Evolutionary conservation across 768 basidiomycete genomes (phyloP), one percentile per base, ranked within the genome.

Genomic region (Pluteus cervinus): DNA sequence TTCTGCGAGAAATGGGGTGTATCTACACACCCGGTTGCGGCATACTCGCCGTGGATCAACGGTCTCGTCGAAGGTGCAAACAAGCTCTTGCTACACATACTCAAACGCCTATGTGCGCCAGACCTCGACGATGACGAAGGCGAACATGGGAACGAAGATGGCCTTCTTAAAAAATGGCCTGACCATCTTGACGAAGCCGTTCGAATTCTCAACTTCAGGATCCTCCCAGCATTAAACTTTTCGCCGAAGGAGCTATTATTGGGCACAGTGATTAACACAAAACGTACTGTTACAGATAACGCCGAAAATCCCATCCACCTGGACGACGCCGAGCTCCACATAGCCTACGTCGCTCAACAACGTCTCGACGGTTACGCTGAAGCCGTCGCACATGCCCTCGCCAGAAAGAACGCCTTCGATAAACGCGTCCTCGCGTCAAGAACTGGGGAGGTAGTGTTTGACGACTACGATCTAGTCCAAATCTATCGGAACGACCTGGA

Each of bases 41-140:
- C 59, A 2, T 69, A 69, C 34, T 50, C 63, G 8, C 66, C 65
- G 4, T 69, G 65, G 68, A 43, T 66, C 11, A 68, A 66, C 35
- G 59, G 65, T 0, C 44, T 65, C 0, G 49, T 62, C 0, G 57
- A 66, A 25, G 54, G 55, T 3, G 45, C 54, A 0, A 69, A 70
- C 43, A 50, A 48, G 6, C 24, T 56, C 0, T 43, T 69, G 0
- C 44, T 68, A 0, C 34, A 49, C 6, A 11, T 46, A 0, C 42
- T 69, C 1, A 46, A 47, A 14, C 29, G 53, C 0, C 35, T 67
- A 4, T 66, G 65, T 24, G 51, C 55, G 7, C 66, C 65, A 2
- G 48, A 53, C 1, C 21, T 62, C 0, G 52, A 55, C 0, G 55
- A 60, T 48, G 15, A 46, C 48, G 11, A 16, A 12, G 8, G 20